Conservation (phyloP, 306 rosid species). For the Vigna reflexopilosa region DNA sequence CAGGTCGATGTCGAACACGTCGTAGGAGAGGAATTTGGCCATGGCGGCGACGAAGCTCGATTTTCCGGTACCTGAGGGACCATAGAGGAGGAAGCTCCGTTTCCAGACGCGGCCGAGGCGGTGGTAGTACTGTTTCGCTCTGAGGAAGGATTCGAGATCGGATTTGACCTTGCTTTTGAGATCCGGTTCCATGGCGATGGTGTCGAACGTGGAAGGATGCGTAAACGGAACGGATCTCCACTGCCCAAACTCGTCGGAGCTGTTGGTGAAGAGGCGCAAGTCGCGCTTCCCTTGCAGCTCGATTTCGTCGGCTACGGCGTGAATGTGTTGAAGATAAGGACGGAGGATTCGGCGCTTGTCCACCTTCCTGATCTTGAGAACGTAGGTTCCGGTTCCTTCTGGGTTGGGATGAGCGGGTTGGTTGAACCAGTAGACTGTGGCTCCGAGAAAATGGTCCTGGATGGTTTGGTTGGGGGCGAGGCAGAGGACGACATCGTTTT, state of each 20-base stretch:
- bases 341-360: slow-evolving; percentile 78
- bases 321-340: slow-evolving; percentile 84
- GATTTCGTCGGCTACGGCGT: slow-evolving; percentile 69
- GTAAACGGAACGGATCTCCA: slow-evolving; percentile 76
- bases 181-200: slow-evolving; percentile 77
- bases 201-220: slow-evolving; percentile 84
- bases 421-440: slow-evolving; percentile 62
- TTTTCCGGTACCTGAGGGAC: slow-evolving; percentile 92
- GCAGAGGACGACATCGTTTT: slow-evolving; percentile 65
- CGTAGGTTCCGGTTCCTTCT: slow-evolving; percentile 37
- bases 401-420: not conserved
- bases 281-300: slow-evolving; percentile 57
- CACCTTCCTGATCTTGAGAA: slow-evolving; percentile 62
- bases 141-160: slow-evolving; percentile 81
- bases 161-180: slow-evolving; percentile 70
- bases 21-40: slow-evolving; percentile 81
- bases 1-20: slow-evolving; percentile 75
- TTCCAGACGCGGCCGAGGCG: slow-evolving; percentile 84
- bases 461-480: slow-evolving; percentile 65
- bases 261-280: slow-evolving; percentile 63
- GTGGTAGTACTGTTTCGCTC: slow-evolving; percentile 72
- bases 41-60: slow-evolving; percentile 91
- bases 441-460: slow-evolving; percentile 73
- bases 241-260: slow-evolving; percentile 2
- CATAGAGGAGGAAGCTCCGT: slow-evolving; percentile 81